These are phyloP conservation scores for Cavenderia fasciculata DNA, from an alignment of 78 protist species.

Conservation along the genomic window DNA sequence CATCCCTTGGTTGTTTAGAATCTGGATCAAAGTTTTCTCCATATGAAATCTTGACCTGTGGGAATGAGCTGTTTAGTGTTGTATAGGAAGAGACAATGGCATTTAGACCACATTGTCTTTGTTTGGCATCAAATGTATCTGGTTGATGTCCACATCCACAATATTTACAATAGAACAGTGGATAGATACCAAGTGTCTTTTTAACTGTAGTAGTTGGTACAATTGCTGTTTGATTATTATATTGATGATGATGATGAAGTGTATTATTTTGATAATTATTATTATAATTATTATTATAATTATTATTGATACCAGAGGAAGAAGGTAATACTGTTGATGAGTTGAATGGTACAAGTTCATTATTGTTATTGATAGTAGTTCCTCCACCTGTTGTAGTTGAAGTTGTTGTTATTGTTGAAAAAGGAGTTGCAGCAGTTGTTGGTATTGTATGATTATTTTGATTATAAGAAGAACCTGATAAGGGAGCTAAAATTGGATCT, in stretches of 20 bases:
- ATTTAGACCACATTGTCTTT: not conserved
- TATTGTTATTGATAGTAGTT: not conserved
- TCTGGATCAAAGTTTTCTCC: slow-evolving; percentile 54
- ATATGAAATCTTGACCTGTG: slow-evolving; percentile 44
- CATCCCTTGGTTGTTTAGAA: slow-evolving; percentile 24
- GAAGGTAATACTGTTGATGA: not conserved
- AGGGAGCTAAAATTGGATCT: too few relatives aligned
- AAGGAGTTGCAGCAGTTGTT: not conserved
- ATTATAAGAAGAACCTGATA: too few relatives aligned
- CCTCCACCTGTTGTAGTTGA: not conserved
- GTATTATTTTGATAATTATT: not conserved
- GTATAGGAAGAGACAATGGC: slow-evolving; percentile 21
- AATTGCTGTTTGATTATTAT: not conserved
- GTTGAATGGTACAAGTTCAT: not conserved
- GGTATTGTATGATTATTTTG: not conserved
- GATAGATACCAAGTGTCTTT: slow-evolving; percentile 49
- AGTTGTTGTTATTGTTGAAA: not conserved
- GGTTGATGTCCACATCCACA: slow-evolving; percentile 71
- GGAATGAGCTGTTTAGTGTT: slow-evolving; percentile 14
- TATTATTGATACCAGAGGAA: not conserved
- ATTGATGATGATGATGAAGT: not conserved
- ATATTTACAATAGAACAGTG: slow-evolving; percentile 45
- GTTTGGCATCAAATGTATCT: slow-evolving; percentile 49
- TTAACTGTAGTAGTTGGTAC: not conserved
- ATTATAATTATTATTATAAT: not conserved